Evolutionary conservation across 495 filamentous ascomycete species (phyloP).

Genomic region (Penicillium bovifimosum): DNA sequence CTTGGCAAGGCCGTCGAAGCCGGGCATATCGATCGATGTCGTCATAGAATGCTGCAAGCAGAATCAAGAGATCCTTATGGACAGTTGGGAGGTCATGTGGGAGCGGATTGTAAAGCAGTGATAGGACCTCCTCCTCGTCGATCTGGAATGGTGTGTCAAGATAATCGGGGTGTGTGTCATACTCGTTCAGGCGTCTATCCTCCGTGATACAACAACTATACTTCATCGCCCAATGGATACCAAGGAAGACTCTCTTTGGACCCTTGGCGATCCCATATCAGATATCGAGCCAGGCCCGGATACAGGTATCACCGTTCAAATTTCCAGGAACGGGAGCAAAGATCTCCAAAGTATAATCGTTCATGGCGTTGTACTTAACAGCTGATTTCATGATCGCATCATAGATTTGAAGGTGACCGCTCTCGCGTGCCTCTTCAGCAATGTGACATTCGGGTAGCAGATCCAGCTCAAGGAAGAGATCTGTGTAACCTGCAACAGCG

Average conservation of each 20-base stretch:
- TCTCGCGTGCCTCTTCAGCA: conserved; percentile 12
- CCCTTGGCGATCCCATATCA: neutral
- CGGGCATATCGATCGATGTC: neutral
- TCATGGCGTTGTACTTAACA: neutral
- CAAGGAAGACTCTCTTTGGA: neutral
- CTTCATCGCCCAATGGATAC: neutral
- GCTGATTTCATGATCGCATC: neutral
- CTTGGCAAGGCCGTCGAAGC: neutral
- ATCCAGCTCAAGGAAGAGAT: conserved; percentile 19
- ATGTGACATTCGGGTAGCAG: conserved; percentile 18
- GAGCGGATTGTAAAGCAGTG: neutral
- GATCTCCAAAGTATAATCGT: neutral
- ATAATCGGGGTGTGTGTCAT: neutral
- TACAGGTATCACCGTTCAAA: neutral
- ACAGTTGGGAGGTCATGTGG: neutral
- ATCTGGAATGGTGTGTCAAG: neutral
- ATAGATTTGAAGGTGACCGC: neutral
- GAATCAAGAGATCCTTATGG: neutral
- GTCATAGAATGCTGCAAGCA: neutral
- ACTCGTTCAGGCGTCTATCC: neutral
- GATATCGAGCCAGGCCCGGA: neutral
- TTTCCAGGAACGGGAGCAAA: neutral
- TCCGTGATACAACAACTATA: neutral
- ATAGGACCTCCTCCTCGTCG: neutral
- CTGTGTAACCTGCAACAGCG: conserved; percentile 18